Evolutionary conservation across 441 rosid species (phyloP).

Genomic region (Arabidopsis hybrid): DNA sequence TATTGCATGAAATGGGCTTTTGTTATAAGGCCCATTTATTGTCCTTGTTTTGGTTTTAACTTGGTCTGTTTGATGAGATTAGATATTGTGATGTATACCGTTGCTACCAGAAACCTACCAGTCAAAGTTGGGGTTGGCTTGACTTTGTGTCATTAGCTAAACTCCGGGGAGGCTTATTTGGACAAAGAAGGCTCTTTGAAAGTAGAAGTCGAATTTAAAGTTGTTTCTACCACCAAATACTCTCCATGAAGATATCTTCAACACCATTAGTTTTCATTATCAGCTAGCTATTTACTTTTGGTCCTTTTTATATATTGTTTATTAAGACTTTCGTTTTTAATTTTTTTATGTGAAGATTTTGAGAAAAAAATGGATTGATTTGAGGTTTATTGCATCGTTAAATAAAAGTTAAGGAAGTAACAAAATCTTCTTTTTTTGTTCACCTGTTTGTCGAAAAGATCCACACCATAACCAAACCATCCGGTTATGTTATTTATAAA

Average conservation of each 20-base stretch:
- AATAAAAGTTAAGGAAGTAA: too few species aligned
- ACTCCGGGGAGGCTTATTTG: conserved; percentile 11
- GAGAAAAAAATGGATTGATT: not conserved
- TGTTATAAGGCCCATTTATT: not conserved
- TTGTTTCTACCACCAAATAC: conserved; percentile 7
- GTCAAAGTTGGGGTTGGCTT: not conserved
- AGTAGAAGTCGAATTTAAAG: conserved; percentile 16
- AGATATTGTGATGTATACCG: not conserved
- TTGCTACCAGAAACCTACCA: too few species aligned
- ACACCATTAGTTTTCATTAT: too few species aligned
- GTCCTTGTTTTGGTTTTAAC: too few species aligned
- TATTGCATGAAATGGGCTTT: not conserved
- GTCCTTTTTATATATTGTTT: too few species aligned
- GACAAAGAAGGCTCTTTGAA: not conserved
- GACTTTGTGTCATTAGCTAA: not conserved
- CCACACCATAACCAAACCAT: not conserved
- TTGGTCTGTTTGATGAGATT: not conserved
- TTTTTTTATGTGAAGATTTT: too few species aligned
- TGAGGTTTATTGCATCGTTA: too few species aligned
- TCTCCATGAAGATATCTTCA: too few species aligned
- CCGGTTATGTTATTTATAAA: too few species aligned
- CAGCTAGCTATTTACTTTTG: too few species aligned
- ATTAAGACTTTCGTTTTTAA: too few species aligned
- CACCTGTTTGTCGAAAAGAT: not conserved
- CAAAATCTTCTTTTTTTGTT: not conserved